phyloP scores from a whole-genome alignment of 495 filamentous ascomycete species.

The Lasiosphaeria ovina region DNA sequence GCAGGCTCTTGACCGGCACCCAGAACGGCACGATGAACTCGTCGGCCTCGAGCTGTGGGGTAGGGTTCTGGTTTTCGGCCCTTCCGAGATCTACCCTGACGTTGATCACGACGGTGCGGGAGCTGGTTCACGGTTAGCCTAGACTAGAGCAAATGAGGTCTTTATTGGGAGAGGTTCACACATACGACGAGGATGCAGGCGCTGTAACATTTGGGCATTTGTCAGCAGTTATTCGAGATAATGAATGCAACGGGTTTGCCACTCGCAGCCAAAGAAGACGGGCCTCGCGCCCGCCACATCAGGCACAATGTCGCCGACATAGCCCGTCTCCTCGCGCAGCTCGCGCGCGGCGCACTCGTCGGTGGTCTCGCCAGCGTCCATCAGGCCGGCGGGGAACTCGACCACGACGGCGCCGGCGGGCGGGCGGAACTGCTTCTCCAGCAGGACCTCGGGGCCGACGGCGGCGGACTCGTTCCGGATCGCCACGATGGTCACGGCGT shows the following conservation, averaged over 20 bases:
- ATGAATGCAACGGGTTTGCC: not conserved
- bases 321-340: slow-evolving; percentile 79
- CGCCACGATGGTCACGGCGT: slow-evolving; percentile 76
- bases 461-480: slow-evolving; percentile 54
- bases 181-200: slow-evolving; percentile 36
- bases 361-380: slow-evolving; percentile 68
- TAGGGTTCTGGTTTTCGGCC: slow-evolving; percentile 57
- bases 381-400: slow-evolving; percentile 72
- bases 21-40: slow-evolving; percentile 77
- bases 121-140: slow-evolving; percentile 49
- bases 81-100: slow-evolving; percentile 60
- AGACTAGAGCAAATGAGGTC: not conserved
- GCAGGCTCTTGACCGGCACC: slow-evolving; percentile 58
- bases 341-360: slow-evolving; percentile 71
- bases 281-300: not conserved
- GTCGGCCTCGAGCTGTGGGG: slow-evolving; percentile 67
- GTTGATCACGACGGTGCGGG: slow-evolving; percentile 67
- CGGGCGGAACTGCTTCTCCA: slow-evolving; percentile 75
- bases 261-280: not conserved
- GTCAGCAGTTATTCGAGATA: not conserved
- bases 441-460: slow-evolving; percentile 50
- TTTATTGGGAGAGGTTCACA: not conserved
- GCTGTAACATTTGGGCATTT: slow-evolving; percentile 18
- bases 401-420: slow-evolving; percentile 68
- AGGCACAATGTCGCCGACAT: slow-evolving; percentile 57